Evolutionary conservation across 2,329 filamentous ascomycete species (phyloP).

Genomic region (Ceratocystis harringtonii): DNA sequence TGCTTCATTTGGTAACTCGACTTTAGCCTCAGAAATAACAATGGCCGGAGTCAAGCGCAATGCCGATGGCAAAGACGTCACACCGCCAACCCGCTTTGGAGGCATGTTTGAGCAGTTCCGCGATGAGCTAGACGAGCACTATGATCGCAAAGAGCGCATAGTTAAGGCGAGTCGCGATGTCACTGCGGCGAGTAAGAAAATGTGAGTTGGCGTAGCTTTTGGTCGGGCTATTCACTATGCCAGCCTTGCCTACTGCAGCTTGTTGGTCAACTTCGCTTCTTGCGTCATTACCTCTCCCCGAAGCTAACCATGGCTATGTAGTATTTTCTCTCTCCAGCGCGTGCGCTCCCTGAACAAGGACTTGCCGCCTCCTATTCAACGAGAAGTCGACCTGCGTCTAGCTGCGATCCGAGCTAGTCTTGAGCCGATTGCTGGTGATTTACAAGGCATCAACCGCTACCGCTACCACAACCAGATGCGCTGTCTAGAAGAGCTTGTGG

Average conservation of each 20-base stretch:
- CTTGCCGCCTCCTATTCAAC: constrained; percentile 52
- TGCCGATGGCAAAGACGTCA: constrained; percentile 33
- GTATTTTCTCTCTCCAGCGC: constrained; percentile 29
- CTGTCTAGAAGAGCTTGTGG: constrained; percentile 86
- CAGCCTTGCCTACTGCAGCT: not conserved
- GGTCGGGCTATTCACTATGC: not conserved
- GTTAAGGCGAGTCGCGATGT: constrained; percentile 88
- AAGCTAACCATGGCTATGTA: constrained; percentile 16
- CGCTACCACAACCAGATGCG: constrained; percentile 70
- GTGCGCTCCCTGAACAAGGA: constrained; percentile 46
- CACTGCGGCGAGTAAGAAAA: constrained; percentile 90
- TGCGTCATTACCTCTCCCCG: not conserved
- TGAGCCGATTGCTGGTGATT: constrained; percentile 50
- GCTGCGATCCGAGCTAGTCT: constrained; percentile 58
- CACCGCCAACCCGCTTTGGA: constrained; percentile 31
- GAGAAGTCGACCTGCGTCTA: constrained; percentile 55
- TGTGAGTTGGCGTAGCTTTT: constrained; percentile 38
- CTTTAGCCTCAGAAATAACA: not conserved
- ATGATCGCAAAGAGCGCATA: constrained; percentile 78
- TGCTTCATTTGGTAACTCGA: no score
- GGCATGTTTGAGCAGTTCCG: constrained; percentile 78
- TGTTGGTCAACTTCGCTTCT: no score
- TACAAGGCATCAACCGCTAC: constrained; percentile 64
- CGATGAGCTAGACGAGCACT: constrained; percentile 79
- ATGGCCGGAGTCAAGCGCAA: constrained; percentile 36